Percentiles rank a stretch among this genome's conserved stretches.
Conservation (phyloP, 306 rosid species). For the Argentina anserina region DNA sequence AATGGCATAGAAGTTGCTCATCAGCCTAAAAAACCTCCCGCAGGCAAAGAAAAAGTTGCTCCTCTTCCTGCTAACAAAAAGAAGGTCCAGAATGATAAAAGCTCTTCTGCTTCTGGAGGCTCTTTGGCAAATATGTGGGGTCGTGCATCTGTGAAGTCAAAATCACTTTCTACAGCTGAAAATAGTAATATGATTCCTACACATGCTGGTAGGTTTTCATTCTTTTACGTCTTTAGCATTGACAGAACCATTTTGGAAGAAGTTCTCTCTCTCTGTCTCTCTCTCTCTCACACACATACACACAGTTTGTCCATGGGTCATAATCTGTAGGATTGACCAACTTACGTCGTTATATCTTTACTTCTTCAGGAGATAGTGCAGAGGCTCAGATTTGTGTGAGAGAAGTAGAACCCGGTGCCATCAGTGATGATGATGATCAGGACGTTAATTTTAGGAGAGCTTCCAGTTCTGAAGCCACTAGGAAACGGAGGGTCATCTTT, state of each 20-base stretch:
- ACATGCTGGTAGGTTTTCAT: constrained; percentile 51
- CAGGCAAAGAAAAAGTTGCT: constrained; percentile 45
- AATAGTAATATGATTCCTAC: constrained; percentile 30
- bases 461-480: constrained; percentile 42
- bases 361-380: constrained; percentile 42
- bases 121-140: constrained; percentile 78
- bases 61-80: constrained; percentile 58
- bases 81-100: constrained; percentile 60
- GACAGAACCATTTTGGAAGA: neutral
- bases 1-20: constrained; percentile 39
- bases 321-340: constrained; percentile 2
- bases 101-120: constrained; percentile 56
- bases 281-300: too few relatives aligned
- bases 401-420: constrained; percentile 48
- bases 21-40: constrained; percentile 46
- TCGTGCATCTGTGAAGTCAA: constrained; percentile 69
- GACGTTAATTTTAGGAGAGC: constrained; percentile 54
- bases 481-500: constrained; percentile 83
- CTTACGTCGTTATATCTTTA: neutral
- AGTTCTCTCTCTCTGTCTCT: neutral
- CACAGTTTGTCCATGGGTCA: neutral
- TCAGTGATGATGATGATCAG: constrained; percentile 66
- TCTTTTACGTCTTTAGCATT: neutral
- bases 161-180: constrained; percentile 45
- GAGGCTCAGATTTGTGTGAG: constrained; percentile 56